phyloP scores from a whole-genome alignment of 1,284 basidiomycete genomes.

The Pascua sp. region DNA sequence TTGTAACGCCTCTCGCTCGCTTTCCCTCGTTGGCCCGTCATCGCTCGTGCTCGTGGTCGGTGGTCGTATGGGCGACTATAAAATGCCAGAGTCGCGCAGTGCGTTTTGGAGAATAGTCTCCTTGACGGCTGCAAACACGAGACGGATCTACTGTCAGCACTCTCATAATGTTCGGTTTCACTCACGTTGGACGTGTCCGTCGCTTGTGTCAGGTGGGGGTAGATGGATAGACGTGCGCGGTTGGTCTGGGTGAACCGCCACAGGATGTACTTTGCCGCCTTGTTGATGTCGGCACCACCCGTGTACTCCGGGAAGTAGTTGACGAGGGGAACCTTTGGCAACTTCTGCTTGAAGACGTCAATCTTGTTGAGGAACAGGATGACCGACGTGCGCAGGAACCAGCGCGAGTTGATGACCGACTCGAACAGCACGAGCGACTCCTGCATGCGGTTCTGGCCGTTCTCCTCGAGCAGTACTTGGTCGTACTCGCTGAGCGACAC shows the following conservation, averaged over 20 bases:
- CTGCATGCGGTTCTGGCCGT: conserved; percentile 82
- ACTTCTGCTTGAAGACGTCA: conserved; percentile 89
- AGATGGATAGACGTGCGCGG: conserved; percentile 77
- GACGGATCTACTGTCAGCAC: conserved; percentile 56
- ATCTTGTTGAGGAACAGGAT: conserved; percentile 95
- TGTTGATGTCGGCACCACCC: conserved; percentile 85
- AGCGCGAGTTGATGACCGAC: conserved; percentile 93
- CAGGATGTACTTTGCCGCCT: conserved; percentile 95
- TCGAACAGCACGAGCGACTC: conserved; percentile 93
- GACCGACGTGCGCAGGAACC: conserved; percentile 90
- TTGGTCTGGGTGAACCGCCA: conserved; percentile 98
- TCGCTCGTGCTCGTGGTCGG: neutral
- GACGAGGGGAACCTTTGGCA: conserved; percentile 80
- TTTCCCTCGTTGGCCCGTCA: neutral
- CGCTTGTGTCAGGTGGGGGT: conserved; percentile 72
- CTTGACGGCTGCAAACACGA: conserved; percentile 95
- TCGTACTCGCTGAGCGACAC: conserved; percentile 93
- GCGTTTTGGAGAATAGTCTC: conserved; percentile 83
- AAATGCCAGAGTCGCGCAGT: conserved; percentile 47
- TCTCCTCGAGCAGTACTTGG: conserved; percentile 75
- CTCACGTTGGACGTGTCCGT: conserved; percentile 64
- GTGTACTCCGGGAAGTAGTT: conserved; percentile 93
- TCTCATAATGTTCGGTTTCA: conserved; percentile 20
- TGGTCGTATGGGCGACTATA: conserved; percentile 23
- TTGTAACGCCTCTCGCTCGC: too few species aligned